Evolutionary conservation across 2,329 filamentous ascomycete species (phyloP).

Genomic region (Aspergillus fijiensis): DNA sequence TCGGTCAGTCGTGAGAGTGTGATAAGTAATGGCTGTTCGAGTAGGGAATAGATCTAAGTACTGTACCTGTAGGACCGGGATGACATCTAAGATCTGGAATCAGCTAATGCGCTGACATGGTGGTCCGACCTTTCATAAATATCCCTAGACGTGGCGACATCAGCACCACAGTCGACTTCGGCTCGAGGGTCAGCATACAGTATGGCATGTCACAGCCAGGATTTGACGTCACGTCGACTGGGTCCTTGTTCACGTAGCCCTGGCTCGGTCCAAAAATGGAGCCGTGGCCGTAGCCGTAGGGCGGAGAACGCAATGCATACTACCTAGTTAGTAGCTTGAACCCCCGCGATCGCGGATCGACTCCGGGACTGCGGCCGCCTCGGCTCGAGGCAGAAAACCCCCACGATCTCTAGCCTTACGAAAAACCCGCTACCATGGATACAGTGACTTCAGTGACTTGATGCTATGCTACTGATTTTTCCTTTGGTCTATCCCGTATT

Average conservation of each 20-base stretch:
- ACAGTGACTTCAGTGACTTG: too few species aligned
- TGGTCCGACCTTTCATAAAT: too few species aligned
- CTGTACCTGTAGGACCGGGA: too few species aligned
- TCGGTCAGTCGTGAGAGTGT: too few species aligned
- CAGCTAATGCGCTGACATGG: too few species aligned
- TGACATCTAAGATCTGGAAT: too few species aligned
- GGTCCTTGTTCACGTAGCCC: background rate
- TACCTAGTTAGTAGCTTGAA: background rate
- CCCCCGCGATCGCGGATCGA: slow-evolving; percentile 6
- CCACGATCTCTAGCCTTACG: background rate
- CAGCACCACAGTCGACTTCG: background rate
- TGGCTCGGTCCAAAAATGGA: background rate
- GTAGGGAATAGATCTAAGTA: too few species aligned
- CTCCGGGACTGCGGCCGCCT: background rate
- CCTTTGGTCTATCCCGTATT: too few species aligned
- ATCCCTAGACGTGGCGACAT: too few species aligned
- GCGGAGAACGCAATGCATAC: background rate
- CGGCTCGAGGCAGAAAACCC: background rate
- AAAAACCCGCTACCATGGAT: too few species aligned
- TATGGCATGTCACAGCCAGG: background rate
- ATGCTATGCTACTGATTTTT: too few species aligned
- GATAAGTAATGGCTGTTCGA: too few species aligned
- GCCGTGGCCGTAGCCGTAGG: background rate
- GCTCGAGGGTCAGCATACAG: background rate
- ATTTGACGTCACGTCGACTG: background rate